A percentile compares a stretch with the other conserved stretches of the same genome.
phyloP scores from a whole-genome alignment of 2,329 filamentous ascomycete species.

The Zasmidium cellare region DNA sequence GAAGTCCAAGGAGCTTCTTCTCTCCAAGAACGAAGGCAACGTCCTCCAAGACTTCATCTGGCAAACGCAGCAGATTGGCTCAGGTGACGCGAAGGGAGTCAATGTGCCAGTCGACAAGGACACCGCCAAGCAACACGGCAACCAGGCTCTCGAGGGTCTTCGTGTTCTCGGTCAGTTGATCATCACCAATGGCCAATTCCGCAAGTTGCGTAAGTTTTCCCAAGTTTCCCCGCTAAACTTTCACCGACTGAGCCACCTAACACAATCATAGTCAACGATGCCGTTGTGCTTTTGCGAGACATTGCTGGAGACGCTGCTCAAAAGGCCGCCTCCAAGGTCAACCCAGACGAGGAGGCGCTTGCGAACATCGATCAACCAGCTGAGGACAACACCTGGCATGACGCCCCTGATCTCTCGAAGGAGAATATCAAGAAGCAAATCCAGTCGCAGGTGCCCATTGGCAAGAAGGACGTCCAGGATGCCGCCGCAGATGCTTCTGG shows the following conservation, averaged over 20 bases:
- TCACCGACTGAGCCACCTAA: constrained; percentile 11
- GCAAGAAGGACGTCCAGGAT: constrained; percentile 61
- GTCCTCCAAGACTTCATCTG: constrained; percentile 96
- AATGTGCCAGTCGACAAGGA: constrained; percentile 72
- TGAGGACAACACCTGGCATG: constrained; percentile 87
- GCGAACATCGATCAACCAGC: constrained; percentile 78
- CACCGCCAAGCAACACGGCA: constrained; percentile 75
- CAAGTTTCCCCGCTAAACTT: constrained; percentile 10
- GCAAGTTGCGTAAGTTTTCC: constrained; percentile 73
- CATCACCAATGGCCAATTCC: constrained; percentile 94
- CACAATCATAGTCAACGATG: constrained; percentile 65
- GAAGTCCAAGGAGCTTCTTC: constrained; percentile 78
- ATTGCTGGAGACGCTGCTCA: constrained; percentile 87
- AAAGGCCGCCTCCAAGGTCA: constrained; percentile 72
- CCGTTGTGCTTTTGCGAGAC: constrained; percentile 76
- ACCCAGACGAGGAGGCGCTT: constrained; percentile 76
- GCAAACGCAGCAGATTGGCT: constrained; percentile 77
- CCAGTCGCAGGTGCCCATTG: constrained; percentile 57
- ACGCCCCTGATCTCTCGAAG: constrained; percentile 54
- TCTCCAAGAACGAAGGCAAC: constrained; percentile 95
- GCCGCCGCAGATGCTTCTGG: constrained; percentile 59
- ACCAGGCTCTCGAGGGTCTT: constrained; percentile 79
- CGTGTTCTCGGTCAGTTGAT: constrained; percentile 85
- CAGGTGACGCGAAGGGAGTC: constrained; percentile 62
- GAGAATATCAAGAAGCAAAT: constrained; percentile 68